phyloP scores from a whole-genome alignment of 2,329 filamentous ascomycete species.

The Xylariaceae sp. region DNA sequence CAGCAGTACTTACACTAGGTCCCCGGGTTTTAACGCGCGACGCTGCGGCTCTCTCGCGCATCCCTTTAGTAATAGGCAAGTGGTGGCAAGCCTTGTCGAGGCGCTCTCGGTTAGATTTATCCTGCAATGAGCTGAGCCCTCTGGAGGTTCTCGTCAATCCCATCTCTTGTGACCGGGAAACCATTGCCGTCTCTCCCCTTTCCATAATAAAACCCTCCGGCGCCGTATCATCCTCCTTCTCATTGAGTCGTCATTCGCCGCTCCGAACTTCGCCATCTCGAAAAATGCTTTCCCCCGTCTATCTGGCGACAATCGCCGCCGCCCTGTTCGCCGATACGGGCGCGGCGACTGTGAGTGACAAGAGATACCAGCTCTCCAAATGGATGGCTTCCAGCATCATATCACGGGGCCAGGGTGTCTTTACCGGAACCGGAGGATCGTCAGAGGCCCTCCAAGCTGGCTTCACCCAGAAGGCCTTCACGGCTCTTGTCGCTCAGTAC shows the following conservation, averaged over 20 bases:
- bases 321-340: constrained; percentile 11
- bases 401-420: constrained; percentile 29
- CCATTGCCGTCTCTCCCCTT: background rate
- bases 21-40: no score
- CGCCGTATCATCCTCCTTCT: background rate
- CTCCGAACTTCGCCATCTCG: background rate
- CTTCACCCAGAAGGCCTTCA: constrained; percentile 30
- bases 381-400: constrained; percentile 32
- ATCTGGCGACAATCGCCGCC: constrained; percentile 13
- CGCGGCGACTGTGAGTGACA: constrained; percentile 1
- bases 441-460: constrained; percentile 30
- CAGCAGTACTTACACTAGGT: no score
- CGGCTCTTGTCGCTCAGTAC: constrained; percentile 24
- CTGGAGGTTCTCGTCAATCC: constrained; percentile 1
- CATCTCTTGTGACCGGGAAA: background rate
- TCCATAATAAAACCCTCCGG: background rate
- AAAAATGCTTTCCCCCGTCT: constrained; percentile 17
- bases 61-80: constrained; percentile 6
- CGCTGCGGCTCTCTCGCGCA: no score
- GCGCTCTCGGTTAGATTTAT: background rate
- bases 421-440: constrained; percentile 25
- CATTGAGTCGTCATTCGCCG: background rate
- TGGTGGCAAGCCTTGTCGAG: constrained; percentile 7
- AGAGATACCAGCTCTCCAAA: constrained; percentile 16
- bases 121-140: background rate